These are phyloP conservation scores for Euphrasia confusa DNA, from an alignment of 257 asterid genomes.

Conservation along the genomic window DNA sequence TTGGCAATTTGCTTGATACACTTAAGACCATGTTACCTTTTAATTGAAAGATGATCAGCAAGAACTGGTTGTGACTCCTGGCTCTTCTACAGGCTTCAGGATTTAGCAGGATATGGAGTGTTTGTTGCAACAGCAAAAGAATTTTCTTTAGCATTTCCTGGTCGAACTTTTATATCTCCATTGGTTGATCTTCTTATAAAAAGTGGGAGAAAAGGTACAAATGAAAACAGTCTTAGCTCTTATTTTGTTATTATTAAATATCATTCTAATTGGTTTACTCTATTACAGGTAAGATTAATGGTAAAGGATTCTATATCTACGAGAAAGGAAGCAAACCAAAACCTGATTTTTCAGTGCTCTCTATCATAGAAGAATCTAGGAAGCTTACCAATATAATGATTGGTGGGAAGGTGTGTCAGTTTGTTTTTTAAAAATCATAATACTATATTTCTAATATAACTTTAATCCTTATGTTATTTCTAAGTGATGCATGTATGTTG, in stretches of 20 bases:
- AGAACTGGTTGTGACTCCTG: conserved; percentile 22
- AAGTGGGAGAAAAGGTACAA: conserved; percentile 80
- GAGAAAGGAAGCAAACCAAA: conserved; percentile 89
- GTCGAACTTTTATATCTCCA: conserved; percentile 63
- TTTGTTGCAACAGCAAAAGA: conserved; percentile 59
- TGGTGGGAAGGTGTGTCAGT: conserved; percentile 68
- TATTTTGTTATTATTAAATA: not conserved
- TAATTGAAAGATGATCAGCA: not conserved
- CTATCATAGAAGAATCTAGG: conserved; percentile 81
- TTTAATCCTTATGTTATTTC: not conserved
- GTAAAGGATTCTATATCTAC: conserved; percentile 82
- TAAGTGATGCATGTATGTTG: not conserved
- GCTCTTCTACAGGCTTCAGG: conserved; percentile 70
- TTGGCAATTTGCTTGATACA: not conserved
- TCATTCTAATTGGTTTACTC: not conserved
- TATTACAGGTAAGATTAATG: conserved; percentile 83
- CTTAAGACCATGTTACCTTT: not conserved
- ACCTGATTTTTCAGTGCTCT: conserved; percentile 82
- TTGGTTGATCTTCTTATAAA: conserved; percentile 71
- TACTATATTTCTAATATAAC: not conserved
- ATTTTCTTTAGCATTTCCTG: conserved; percentile 59
- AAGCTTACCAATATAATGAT: conserved; percentile 79
- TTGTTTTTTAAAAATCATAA: not conserved
- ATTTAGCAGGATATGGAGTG: conserved; percentile 95
- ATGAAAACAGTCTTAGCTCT: not conserved